Percentiles rank a stretch among this genome's conserved stretches.
These are phyloP conservation scores for Ophiocordyceps sinensis DNA, from an alignment of 2,329 filamentous ascomycete species.

Conservation along the genomic window DNA sequence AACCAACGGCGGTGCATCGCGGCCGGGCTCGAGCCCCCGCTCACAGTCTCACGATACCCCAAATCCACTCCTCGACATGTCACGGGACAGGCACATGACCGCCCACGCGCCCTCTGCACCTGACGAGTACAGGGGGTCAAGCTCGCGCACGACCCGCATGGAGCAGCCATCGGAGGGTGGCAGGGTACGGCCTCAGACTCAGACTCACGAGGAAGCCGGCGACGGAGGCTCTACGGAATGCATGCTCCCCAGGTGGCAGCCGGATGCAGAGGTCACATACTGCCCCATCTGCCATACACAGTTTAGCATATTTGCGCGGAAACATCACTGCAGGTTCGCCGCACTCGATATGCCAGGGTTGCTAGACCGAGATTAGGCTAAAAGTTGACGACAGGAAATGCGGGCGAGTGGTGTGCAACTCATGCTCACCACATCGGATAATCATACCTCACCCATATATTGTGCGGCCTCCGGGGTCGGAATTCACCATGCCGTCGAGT, in stretches of 20 bases:
- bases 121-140: not conserved
- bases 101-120: not conserved
- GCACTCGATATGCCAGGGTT: not conserved
- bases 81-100: not conserved
- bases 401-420: slow-evolving; percentile 76
- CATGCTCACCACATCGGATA: slow-evolving; percentile 87
- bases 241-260: slow-evolving; percentile 69
- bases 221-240: slow-evolving; percentile 22
- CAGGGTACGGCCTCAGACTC: not conserved
- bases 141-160: not conserved
- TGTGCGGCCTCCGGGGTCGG: slow-evolving; percentile 53
- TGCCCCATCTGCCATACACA: slow-evolving; percentile 73
- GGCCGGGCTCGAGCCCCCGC: not conserved
- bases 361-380: slow-evolving; percentile 1
- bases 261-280: slow-evolving; percentile 64
- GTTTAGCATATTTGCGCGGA: slow-evolving; percentile 76
- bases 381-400: slow-evolving; percentile 52
- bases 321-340: slow-evolving; percentile 77
- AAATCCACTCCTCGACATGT: not conserved
- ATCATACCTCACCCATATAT: slow-evolving; percentile 91
- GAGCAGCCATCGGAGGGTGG: not conserved
- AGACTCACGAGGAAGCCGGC: not conserved
- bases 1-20: not conserved
- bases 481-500: slow-evolving; percentile 21
- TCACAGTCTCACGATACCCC: not conserved